Base-by-base conservation (phyloP, 345 rosid species). In the Chamaenerion angustifolium region DNA sequence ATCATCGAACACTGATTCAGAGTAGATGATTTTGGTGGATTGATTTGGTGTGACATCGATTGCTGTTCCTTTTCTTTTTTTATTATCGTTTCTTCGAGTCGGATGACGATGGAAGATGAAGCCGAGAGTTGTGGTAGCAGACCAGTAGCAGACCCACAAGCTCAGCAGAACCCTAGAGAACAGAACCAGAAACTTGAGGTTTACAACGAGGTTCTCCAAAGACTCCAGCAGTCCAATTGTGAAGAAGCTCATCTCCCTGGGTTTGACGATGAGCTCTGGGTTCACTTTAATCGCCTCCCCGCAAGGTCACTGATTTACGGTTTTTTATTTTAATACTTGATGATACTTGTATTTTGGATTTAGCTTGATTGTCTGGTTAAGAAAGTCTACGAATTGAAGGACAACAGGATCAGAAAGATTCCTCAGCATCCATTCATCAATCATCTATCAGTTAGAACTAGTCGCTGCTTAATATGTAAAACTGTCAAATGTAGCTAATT, bases 211-310 rank as follows among this genome's bases (percentile, higher is more conserved):
- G 90, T 92, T 46, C 81, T 84, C 35, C 73, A 71, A 43, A 73
- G 98, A 45, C 67, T 92, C 25, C 88, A 74, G 63, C 85, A 82
- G 13, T 87, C 68, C 12, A 77, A 72, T 69, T 75, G 68, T 56
- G 88, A 78, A 41, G 96, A 82, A 43, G 90, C 96, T 17, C 52
- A 58, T 66, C 64, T 65, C 47, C 80, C 89, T 53, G 93, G 77
- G 44, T 92, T 92, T 14, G 98, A 87, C 51, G 95, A 92, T 77
- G 83, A 80, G 62, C 96, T 92, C 40, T 92, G 96, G 95, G 80
- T 82, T 57, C 98, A 92, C 72, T 87, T 92, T 76, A 80, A 92
- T 68, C 95, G 98, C 48, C 79, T 92, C 27, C 98, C 98, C 59
- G 89, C 96, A 59, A 76, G 96, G 98, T 92, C 41, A n/a, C 27